Base-by-base conservation (phyloP, 306 rosid genomes). In the Notholithocarpus densiflorus region DNA sequence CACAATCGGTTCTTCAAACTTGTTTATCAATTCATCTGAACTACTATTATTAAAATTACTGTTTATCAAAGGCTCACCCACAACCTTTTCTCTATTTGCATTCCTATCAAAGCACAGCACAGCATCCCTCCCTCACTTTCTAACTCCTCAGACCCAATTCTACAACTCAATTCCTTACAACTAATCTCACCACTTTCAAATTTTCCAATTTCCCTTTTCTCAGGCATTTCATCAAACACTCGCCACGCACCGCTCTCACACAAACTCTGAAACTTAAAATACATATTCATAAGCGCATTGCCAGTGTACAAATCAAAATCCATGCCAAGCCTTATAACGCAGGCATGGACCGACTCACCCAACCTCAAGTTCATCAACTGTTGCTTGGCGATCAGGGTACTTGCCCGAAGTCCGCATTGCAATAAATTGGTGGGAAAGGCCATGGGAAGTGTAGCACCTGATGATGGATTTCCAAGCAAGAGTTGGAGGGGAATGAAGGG, bases 241-340 rank as follows among this genome's bases (percentile, higher is more conserved):
- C 82, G n/a, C 54, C 10, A 76, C 83, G 21, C 21, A 70, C 73
- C 72, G 43, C 21, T n/a, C n/a, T 27, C 34, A 31, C 34, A 32
- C 77, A 80, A 34, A 23, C 48, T 9, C 79, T 56, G 84, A 73
- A 92, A 74, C 32, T 86, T 94, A 1, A 92, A 85, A n/a, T 89
- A 90, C 94, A 90, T 88, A 37, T 83, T 90, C 81, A 94, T 86
- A 31, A 94, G 77, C 2, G 97, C 98, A 75, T 94, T 94, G 21
- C 90, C 87, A 0, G 94, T 87, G 55, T 89, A 94, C 71, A 94
- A 76, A 72, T 90, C 94, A 68, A 59, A 82, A 62, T 83, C 89
- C 80, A 92, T 29, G 2, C 97, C 97, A 4, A 75, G 72, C 71
- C 78, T 83, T 48, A 94, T 57, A 45, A 77, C 40, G 57, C 82